Percentiles rank a stretch among this genome's conserved stretches.
Conservation (phyloP, 2,329 filamentous ascomycete species). For the Ophiostoma tasmaniense region DNA sequence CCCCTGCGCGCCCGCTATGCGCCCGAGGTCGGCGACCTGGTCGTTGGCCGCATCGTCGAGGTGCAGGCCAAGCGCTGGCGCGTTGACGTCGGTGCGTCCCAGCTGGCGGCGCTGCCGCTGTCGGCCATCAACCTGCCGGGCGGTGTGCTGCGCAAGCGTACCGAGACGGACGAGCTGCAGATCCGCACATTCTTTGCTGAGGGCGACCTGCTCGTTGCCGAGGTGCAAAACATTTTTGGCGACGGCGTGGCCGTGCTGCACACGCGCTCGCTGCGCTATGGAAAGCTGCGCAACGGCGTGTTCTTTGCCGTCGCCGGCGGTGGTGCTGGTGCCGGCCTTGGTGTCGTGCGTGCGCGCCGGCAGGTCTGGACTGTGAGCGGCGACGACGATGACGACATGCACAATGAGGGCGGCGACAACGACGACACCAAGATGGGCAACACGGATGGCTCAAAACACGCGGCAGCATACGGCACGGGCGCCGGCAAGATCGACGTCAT, state of each 20-base stretch:
- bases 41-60: slow-evolving; percentile 86
- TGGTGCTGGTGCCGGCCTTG: slow-evolving; percentile 74
- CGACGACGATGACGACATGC: slow-evolving; percentile 41
- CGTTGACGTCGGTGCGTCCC: slow-evolving; percentile 82
- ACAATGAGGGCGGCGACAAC: slow-evolving; percentile 59
- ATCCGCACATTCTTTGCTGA: slow-evolving; percentile 96
- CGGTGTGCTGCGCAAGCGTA: slow-evolving; percentile 82
- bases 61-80: slow-evolving; percentile 93
- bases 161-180: slow-evolving; percentile 92
- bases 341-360: slow-evolving; percentile 72
- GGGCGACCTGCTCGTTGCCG: slow-evolving; percentile 85
- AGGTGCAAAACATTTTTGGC: slow-evolving; percentile 81
- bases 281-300: slow-evolving; percentile 87
- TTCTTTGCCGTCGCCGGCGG: slow-evolving; percentile 77
- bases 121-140: slow-evolving; percentile 90
- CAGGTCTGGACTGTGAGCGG: slow-evolving; percentile 78
- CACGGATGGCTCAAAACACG: slow-evolving; percentile 3
- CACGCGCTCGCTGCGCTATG: slow-evolving; percentile 84
- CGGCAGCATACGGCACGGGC: slow-evolving; percentile 25
- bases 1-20: slow-evolving; percentile 88
- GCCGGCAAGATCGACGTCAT: slow-evolving; percentile 71
- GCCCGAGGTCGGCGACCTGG: slow-evolving; percentile 91
- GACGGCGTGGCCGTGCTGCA: slow-evolving; percentile 84
- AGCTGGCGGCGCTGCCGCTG: slow-evolving; percentile 77
- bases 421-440: slow-evolving; percentile 54